phyloP scores from a whole-genome alignment of 1,284 basidiomycete genomes.

The Afroboletus lepidellus region DNA sequence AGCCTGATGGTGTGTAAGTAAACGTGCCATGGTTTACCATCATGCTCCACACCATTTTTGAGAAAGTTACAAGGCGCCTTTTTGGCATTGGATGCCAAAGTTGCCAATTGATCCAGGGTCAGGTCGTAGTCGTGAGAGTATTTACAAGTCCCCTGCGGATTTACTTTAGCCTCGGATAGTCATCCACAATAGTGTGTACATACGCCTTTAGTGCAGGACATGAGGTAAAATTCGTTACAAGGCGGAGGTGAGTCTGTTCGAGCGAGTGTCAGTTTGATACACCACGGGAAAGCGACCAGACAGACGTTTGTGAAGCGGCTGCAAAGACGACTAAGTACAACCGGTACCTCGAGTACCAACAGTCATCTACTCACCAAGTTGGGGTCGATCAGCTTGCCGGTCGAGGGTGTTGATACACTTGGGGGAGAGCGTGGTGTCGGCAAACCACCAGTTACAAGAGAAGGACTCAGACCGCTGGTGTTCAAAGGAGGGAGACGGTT shows the following conservation, averaged over 20 bases:
- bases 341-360: slow-evolving; percentile 5
- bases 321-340: slow-evolving; percentile 15
- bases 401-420: slow-evolving; percentile 29
- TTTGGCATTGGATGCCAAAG: slow-evolving; percentile 68
- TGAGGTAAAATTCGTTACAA: slow-evolving; percentile 78
- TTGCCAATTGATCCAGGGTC: slow-evolving; percentile 63
- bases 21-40: not conserved
- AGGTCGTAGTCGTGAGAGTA: slow-evolving; percentile 77
- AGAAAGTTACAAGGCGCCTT: slow-evolving; percentile 79
- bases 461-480: slow-evolving; percentile 37
- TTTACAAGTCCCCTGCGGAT: slow-evolving; percentile 61
- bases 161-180: slow-evolving; percentile 12
- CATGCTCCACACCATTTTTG: slow-evolving; percentile 55
- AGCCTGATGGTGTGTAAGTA: slow-evolving; percentile 41
- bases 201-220: slow-evolving; percentile 76
- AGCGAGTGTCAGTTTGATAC: slow-evolving; percentile 14
- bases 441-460: slow-evolving; percentile 48
- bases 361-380: slow-evolving; percentile 42
- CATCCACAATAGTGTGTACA: slow-evolving; percentile 22
- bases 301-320: slow-evolving; percentile 56
- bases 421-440: slow-evolving; percentile 55
- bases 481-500: slow-evolving; percentile 46
- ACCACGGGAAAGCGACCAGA: not conserved
- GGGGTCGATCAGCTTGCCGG: slow-evolving; percentile 50
- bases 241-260: slow-evolving; percentile 55